These are phyloP conservation scores for Gastrodia elata DNA, from an alignment of 106 monocot genomes.

Conservation along the genomic window DNA sequence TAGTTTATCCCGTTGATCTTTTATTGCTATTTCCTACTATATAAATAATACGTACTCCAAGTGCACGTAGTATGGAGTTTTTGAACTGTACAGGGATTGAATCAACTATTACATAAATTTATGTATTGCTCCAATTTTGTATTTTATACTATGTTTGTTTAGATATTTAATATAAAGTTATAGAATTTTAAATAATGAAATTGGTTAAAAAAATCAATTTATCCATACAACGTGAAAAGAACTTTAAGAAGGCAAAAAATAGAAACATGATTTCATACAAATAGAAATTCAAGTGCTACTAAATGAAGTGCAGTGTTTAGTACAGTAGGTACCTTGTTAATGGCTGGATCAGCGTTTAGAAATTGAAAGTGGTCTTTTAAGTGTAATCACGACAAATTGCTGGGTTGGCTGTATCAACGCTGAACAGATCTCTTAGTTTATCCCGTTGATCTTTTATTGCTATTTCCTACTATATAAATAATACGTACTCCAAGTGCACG, in stretches of 20 bases:
- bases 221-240: neutral
- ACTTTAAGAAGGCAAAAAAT: neutral
- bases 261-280: neutral
- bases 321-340: neutral
- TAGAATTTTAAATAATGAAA: too few species aligned
- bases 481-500: neutral
- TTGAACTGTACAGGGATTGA: neutral
- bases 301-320: neutral
- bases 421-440: neutral
- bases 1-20: neutral
- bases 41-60: neutral
- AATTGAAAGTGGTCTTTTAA: too few species aligned
- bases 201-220: too few species aligned
- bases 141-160: neutral
- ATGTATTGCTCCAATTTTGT: neutral
- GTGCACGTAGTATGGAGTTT: neutral
- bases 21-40: neutral
- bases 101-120: neutral
- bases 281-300: neutral
- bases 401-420: neutral
- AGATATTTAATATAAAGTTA: neutral
- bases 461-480: neutral
- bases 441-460: neutral
- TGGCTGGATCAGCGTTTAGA: neutral
- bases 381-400: too few species aligned